A percentile compares a stretch with the other conserved stretches of the same genome.
Conservation (phyloP, 1,284 basidiomycete genomes). For the Cystodermella granulosa region DNA sequence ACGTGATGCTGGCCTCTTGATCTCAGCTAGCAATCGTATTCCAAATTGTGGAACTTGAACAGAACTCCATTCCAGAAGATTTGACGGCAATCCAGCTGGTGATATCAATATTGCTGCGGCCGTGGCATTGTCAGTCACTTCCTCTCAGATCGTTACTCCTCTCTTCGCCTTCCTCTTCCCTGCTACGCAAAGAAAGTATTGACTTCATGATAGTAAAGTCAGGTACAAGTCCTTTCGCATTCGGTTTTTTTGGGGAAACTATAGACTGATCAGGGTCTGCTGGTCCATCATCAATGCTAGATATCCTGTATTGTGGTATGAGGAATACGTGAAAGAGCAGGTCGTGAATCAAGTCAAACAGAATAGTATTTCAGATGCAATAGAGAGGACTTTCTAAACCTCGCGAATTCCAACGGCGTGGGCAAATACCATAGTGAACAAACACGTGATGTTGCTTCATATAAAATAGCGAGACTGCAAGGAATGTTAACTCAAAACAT, state of each 20-base stretch:
- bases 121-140: too few species aligned
- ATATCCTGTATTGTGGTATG: neutral
- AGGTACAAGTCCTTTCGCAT: neutral
- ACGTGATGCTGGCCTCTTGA: neutral
- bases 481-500: too few species aligned
- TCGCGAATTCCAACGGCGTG: conserved; percentile 5
- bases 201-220: neutral
- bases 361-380: conserved; percentile 4
- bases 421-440: conserved; percentile 1
- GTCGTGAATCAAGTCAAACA: conserved; percentile 3
- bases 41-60: neutral
- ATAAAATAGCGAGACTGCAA: too few species aligned
- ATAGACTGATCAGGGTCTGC: neutral
- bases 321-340: neutral
- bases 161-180: too few species aligned
- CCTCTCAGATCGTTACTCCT: too few species aligned
- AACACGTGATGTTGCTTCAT: neutral
- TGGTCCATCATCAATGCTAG: neutral
- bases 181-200: neutral
- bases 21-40: neutral
- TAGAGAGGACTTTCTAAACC: conserved; percentile 5
- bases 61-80: neutral
- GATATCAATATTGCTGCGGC: neutral
- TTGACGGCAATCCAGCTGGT: neutral
- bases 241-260: neutral